Conservation (phyloP, 768 basidiomycete species). For the Paxillus rubicundulus region DNA sequence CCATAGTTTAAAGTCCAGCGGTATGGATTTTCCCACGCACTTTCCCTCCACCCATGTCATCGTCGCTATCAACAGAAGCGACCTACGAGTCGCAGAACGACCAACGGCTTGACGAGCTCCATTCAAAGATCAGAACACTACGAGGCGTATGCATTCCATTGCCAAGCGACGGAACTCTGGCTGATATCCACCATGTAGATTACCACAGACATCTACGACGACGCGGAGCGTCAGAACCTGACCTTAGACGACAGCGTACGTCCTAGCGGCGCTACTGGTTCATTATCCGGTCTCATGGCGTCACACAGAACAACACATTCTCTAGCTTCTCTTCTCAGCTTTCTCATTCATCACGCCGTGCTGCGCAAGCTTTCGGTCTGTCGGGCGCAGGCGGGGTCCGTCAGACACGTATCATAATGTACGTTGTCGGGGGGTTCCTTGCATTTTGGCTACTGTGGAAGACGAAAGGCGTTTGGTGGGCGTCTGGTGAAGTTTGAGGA, state of each 20-base stretch:
- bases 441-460: slow-evolving; percentile 55
- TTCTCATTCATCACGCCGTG: slow-evolving; percentile 64
- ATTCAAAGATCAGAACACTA: slow-evolving; percentile 78
- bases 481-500: slow-evolving; percentile 15
- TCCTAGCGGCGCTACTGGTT: not conserved
- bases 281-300: not conserved
- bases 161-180: not conserved
- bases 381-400: slow-evolving; percentile 57
- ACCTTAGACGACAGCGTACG: slow-evolving; percentile 75
- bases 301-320: slow-evolving; percentile 60
- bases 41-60: slow-evolving; percentile 29
- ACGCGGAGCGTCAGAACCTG: slow-evolving; percentile 79
- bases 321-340: slow-evolving; percentile 60
- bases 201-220: slow-evolving; percentile 84
- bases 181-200: slow-evolving; percentile 43
- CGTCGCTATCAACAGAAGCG: slow-evolving; percentile 51
- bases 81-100: slow-evolving; percentile 87
- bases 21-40: slow-evolving; percentile 28
- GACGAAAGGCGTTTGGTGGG: slow-evolving; percentile 49
- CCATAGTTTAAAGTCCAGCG: too few relatives aligned
- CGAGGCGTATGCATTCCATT: slow-evolving; percentile 56
- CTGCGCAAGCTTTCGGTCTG: slow-evolving; percentile 72
- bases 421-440: slow-evolving; percentile 55
- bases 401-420: slow-evolving; percentile 65
- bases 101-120: slow-evolving; percentile 77